phyloP scores from a whole-genome alignment of 352 stramenopile species.

The Thalassiosira pacifica region DNA sequence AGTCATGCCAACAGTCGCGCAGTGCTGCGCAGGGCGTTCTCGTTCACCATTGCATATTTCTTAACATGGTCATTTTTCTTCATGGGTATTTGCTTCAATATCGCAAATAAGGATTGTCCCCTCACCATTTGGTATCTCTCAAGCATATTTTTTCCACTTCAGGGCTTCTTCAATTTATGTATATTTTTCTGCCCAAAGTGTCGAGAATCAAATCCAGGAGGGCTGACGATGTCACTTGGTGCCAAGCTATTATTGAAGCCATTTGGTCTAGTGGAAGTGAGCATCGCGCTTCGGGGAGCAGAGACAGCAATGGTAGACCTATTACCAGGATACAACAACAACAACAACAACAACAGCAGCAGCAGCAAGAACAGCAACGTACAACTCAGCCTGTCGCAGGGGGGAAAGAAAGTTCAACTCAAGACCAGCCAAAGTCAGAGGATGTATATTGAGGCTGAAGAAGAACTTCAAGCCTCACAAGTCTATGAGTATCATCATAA shows the following conservation, averaged over 20 bases:
- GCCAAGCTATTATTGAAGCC: neutral
- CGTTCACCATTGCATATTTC: neutral
- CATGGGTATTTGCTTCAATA: neutral
- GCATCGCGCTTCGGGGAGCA: neutral
- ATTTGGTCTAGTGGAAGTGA: neutral
- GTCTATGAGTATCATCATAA: too few species aligned
- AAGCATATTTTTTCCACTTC: slow-evolving; percentile 17
- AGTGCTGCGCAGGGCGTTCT: neutral
- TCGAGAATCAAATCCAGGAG: neutral
- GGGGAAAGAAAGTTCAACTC: neutral
- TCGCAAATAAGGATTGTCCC: neutral
- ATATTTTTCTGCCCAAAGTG: slow-evolving; percentile 24
- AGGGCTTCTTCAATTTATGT: slow-evolving; percentile 27
- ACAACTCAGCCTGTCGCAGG: neutral
- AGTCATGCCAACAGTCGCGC: neutral
- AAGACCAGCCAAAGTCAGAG: neutral
- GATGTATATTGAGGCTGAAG: neutral
- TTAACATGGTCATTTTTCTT: slow-evolving; percentile 3
- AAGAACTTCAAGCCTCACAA: neutral
- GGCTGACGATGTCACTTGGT: neutral
- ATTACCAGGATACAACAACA: neutral
- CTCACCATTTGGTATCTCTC: neutral
- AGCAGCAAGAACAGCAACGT: too few species aligned
- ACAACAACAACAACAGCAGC: too few species aligned
- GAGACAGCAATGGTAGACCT: neutral